Conservation (phyloP, 1,284 basidiomycete species). For the Testicularia cyperi region DNA sequence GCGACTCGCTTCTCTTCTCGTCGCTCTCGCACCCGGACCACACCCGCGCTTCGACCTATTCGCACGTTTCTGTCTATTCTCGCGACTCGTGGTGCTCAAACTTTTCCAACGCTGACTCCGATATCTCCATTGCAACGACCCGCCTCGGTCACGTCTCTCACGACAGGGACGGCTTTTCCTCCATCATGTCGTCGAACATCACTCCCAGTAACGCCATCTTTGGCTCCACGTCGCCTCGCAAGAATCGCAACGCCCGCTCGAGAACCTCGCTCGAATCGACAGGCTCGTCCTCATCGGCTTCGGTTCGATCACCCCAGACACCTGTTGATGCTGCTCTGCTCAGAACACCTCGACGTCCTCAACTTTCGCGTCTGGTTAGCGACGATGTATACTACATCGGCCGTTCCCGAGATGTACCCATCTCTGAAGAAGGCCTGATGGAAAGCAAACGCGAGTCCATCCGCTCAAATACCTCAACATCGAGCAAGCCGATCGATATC, state of each 20-base stretch:
- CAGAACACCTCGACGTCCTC: slow-evolving; percentile 9
- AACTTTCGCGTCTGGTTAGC: slow-evolving; percentile 8
- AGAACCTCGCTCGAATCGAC: slow-evolving; percentile 16
- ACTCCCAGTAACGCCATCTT: slow-evolving; percentile 20
- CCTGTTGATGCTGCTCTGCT: slow-evolving; percentile 6
- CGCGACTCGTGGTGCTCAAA: slow-evolving; percentile 28
- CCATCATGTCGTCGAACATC: slow-evolving; percentile 9
- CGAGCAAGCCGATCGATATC: no score
- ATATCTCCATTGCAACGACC: slow-evolving; percentile 9
- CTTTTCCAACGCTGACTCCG: slow-evolving; percentile 11
- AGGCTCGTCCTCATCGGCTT: slow-evolving; percentile 13
- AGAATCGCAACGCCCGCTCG: slow-evolving; percentile 4
- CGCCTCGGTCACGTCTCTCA: slow-evolving; percentile 15
- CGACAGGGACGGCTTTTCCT: slow-evolving; percentile 10
- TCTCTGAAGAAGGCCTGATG: slow-evolving; percentile 19
- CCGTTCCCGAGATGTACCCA: slow-evolving; percentile 19
- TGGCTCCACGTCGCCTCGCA: slow-evolving; percentile 29
- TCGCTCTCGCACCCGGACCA: slow-evolving; percentile 8
- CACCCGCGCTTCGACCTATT: slow-evolving; percentile 12
- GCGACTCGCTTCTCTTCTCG: slow-evolving; percentile 5
- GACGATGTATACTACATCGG: slow-evolving; percentile 27
- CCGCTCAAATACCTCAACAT: no score
- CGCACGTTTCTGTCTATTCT: slow-evolving; percentile 15
- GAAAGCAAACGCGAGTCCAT: no score
- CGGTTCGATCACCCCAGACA: slow-evolving; percentile 13